These are phyloP conservation scores for Lipomyces orientalis DNA, from an alignment of 805 yeast species.

Conservation along the genomic window DNA sequence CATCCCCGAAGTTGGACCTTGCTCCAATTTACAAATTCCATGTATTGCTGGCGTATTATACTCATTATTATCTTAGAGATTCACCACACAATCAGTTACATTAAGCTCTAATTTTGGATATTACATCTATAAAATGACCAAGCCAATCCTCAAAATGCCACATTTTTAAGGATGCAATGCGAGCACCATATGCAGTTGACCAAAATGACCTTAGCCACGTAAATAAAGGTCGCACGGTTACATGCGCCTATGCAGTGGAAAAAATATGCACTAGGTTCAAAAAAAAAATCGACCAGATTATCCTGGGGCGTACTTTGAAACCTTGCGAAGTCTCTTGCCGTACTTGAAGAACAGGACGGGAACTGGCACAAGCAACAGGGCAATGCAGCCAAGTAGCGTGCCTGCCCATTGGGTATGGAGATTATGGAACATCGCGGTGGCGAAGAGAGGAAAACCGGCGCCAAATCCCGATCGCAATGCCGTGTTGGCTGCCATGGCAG, in stretches of 20 bases:
- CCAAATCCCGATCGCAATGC: constrained; percentile 71
- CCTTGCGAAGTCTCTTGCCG: constrained; percentile 52
- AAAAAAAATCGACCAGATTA: not conserved
- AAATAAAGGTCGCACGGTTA: not conserved
- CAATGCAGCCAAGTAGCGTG: constrained; percentile 67
- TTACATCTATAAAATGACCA: too few relatives aligned
- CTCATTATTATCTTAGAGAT: too few relatives aligned
- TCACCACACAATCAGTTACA: too few relatives aligned
- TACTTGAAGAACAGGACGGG: constrained; percentile 68
- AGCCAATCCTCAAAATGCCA: too few relatives aligned
- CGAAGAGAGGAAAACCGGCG: constrained; percentile 74
- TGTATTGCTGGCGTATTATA: too few relatives aligned
- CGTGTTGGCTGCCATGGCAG: constrained; percentile 77
- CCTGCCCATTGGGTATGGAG: constrained; percentile 85
- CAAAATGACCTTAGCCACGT: not conserved
- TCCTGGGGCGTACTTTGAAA: constrained; percentile 31
- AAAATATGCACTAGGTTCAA: not conserved
- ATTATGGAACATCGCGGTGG: constrained; percentile 68
- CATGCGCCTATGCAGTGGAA: not conserved
- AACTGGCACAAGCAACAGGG: constrained; percentile 63
- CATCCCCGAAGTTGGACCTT: too few relatives aligned
- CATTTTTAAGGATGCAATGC: not conserved
- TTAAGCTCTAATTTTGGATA: too few relatives aligned
- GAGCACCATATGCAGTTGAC: not conserved
- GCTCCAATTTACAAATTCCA: too few relatives aligned